Evolutionary conservation across 164 flowering plant genomes (phyloP).

Genomic region (Brasenia schreberi): DNA sequence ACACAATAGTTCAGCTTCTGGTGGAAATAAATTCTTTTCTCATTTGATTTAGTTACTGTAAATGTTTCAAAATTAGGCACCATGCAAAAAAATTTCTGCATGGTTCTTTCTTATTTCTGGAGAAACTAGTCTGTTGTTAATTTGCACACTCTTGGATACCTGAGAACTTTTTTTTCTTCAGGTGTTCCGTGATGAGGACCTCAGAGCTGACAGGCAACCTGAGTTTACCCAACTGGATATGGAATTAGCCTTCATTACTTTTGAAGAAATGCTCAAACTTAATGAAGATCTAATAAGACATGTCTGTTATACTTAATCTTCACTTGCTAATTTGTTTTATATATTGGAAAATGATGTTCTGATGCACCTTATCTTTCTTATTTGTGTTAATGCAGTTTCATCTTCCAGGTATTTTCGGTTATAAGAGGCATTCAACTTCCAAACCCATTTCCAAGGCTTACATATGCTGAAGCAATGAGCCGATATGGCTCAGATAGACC

Average conservation of each 20-base stretch:
- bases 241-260: constrained; percentile 83
- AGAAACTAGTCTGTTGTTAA: too few relatives aligned
- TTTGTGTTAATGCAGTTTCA: background rate
- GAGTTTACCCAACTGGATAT: constrained; percentile 97
- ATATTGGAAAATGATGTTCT: background rate
- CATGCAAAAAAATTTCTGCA: too few relatives aligned
- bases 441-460: constrained; percentile 81
- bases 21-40: background rate
- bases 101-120: too few relatives aligned
- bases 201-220: constrained; percentile 91
- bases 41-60: background rate
- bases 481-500: constrained; percentile 95
- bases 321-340: background rate
- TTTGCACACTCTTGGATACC: background rate
- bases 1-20: background rate
- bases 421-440: constrained; percentile 73
- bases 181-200: constrained; percentile 98
- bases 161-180: constrained; percentile 6
- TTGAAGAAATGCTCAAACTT: constrained; percentile 80
- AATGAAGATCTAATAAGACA: constrained; percentile 89
- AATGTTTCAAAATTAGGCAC: too few relatives aligned
- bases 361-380: background rate
- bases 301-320: constrained; percentile 24
- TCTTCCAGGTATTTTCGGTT: constrained; percentile 63
- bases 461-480: constrained; percentile 85